Base-by-base conservation (phyloP, 768 basidiomycete genomes). In the Lentinula boryana region DNA sequence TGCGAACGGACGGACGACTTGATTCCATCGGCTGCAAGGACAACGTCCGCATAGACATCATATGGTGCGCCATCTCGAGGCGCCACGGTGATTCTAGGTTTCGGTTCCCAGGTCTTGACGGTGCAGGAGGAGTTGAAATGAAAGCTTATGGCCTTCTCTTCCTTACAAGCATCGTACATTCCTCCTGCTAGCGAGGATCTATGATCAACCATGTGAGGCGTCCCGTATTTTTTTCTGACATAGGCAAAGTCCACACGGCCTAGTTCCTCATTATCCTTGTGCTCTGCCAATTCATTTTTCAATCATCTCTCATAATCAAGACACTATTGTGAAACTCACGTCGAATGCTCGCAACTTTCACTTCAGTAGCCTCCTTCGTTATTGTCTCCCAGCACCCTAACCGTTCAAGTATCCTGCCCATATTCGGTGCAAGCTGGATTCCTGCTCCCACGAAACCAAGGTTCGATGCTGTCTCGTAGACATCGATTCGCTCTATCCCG, bases 11-110 rank as follows among this genome's bases (percentile, higher is more conserved):
- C 68, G 18, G 65, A 51, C 23, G 70, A 71, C 60, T 76, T 76
- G 60, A 78, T 68, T 7, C 76, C 76, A 49, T 78, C 76, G 0
- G 74, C 72, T 0, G 70, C 76, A 36, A 78, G 44, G 16, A 78
- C 63, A 0, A 78, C 58, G 59, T 78, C 76, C 21, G 67, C 71
- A 31, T 68, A 62, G 13, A 73, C 48, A 67, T 69, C 71, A 8
- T 61, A 62, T 13, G 63, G 51, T 60, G 62, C 53, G 35, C 69
- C 61, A 54, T 63, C n/a, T 27, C 62, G 27, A 56, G 56, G 55
- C 56, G 54, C 60, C 52, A 35, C 60, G 33, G 21, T 54, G 31
- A 68, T 59, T 36, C 43, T 52, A 41, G 71, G 60, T 10, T 55
- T 61, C 2, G 69, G 69, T 43, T 60, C 41, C 15, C 68, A 70